These are phyloP conservation scores for Xylaria sp. DNA, from an alignment of 2,329 filamentous ascomycete genomes.

Conservation along the genomic window DNA sequence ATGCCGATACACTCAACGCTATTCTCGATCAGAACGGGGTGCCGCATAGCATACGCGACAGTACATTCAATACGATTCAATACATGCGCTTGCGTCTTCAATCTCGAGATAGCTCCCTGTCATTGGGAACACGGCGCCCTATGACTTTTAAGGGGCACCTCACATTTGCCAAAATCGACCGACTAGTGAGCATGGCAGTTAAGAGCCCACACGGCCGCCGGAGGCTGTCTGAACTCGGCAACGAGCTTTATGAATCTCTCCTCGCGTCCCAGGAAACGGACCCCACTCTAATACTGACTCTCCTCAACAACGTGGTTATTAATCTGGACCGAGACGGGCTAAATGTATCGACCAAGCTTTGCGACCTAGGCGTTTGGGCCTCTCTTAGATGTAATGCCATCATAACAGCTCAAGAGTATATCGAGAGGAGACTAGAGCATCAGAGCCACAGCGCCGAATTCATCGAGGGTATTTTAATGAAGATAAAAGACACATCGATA, in stretches of 20 bases:
- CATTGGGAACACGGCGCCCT: background rate
- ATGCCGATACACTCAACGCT: background rate
- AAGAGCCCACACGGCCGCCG: slow-evolving; percentile 29
- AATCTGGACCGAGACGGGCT: slow-evolving; percentile 37
- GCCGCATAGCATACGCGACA: slow-evolving; percentile 27
- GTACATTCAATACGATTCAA: slow-evolving; percentile 27
- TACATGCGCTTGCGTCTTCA: slow-evolving; percentile 41
- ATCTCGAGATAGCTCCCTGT: background rate
- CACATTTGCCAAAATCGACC: slow-evolving; percentile 32
- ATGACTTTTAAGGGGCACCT: slow-evolving; percentile 18
- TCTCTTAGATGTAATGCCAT: slow-evolving; percentile 35
- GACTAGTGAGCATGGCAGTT: slow-evolving; percentile 32
- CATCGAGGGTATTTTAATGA: background rate
- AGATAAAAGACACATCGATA: background rate
- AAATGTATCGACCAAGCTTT: slow-evolving; percentile 38
- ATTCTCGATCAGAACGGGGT: slow-evolving; percentile 40
- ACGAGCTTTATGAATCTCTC: slow-evolving; percentile 8
- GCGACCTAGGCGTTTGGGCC: slow-evolving; percentile 40
- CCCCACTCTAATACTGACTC: slow-evolving; percentile 37
- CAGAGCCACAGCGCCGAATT: background rate
- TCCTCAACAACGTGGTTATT: slow-evolving; percentile 50
- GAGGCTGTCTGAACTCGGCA: slow-evolving; percentile 17
- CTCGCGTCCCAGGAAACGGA: slow-evolving; percentile 22
- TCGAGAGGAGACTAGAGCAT: slow-evolving; percentile 5
- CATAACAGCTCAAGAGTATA: slow-evolving; percentile 28